Percentiles rank a stretch among this genome's conserved stretches.
Conservation (phyloP, 495 filamentous ascomycete genomes). For the Xylaria intraflava region DNA sequence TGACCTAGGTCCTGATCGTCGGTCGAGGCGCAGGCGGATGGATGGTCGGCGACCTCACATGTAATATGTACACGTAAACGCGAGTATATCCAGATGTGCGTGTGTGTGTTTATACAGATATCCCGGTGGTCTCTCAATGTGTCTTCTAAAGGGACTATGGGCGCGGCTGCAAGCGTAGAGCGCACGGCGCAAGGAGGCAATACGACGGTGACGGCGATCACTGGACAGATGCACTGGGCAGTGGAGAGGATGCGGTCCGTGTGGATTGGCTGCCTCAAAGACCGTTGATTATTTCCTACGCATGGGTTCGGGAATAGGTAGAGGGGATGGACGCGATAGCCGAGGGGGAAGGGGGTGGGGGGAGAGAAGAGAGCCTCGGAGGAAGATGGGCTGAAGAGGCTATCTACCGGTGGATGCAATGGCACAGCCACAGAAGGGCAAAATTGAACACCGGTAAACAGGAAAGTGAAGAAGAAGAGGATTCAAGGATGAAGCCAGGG, state of each 20-base stretch:
- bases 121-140: not conserved
- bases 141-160: constrained; percentile 10
- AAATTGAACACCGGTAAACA: not conserved
- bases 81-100: constrained; percentile 7
- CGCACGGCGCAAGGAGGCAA: constrained; percentile 5
- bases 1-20: constrained; percentile 17
- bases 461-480: not conserved
- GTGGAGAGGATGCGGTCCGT: constrained; percentile 2
- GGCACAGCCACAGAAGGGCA: constrained; percentile 6
- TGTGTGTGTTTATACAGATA: constrained; percentile 7
- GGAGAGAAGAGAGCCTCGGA: not conserved
- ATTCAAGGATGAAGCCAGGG: constrained; percentile 6
- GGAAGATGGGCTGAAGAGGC: constrained; percentile 1
- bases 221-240: not conserved
- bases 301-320: constrained; percentile 1
- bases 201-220: constrained; percentile 6
- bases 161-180: constrained; percentile 3
- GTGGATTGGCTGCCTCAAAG: constrained; percentile 2
- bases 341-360: not conserved
- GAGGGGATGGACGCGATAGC: constrained; percentile 3
- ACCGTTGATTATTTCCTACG: constrained; percentile 9
- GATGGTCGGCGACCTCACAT: constrained; percentile 22
- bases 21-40: constrained; percentile 9
- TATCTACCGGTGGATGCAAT: constrained; percentile 1
- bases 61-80: constrained; percentile 17